phyloP scores from a whole-genome alignment of 129 eudicot genomes.

The Artemisia annua region DNA sequence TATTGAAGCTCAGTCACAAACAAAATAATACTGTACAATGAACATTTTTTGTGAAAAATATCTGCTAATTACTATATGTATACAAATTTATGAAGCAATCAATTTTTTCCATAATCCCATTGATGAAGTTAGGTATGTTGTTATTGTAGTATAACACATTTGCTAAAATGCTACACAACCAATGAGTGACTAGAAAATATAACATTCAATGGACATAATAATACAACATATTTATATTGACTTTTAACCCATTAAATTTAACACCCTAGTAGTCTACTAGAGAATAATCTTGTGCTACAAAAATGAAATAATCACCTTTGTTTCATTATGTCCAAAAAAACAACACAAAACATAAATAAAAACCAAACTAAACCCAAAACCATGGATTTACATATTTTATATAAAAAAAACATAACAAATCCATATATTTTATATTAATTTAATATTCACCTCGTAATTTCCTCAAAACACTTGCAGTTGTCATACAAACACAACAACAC shows the following conservation, averaged over 20 bases:
- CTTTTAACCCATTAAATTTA: neutral
- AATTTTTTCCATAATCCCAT: no score
- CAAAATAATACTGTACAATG: no score
- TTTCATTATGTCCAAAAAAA: constrained; percentile 28
- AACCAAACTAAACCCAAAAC: neutral
- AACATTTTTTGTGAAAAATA: no score
- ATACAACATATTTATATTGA: neutral
- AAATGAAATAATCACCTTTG: neutral
- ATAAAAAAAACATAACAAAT: constrained; percentile 15
- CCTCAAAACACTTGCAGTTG: constrained; percentile 37
- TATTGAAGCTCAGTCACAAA: no score
- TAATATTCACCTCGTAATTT: constrained; percentile 35
- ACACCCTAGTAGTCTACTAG: neutral
- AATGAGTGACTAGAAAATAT: no score
- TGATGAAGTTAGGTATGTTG: no score
- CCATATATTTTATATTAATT: constrained; percentile 18
- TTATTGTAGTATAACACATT: no score
- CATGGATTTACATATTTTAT: constrained; percentile 1
- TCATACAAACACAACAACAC: neutral
- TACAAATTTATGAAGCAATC: no score
- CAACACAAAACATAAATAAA: neutral
- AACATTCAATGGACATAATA: no score
- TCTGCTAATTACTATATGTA: no score
- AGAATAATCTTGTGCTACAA: neutral
- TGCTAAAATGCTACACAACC: no score